These are phyloP conservation scores for Martensiomyces pterosporus DNA, from an alignment of 192 early-diverging fungal genomes.

Conservation along the genomic window DNA sequence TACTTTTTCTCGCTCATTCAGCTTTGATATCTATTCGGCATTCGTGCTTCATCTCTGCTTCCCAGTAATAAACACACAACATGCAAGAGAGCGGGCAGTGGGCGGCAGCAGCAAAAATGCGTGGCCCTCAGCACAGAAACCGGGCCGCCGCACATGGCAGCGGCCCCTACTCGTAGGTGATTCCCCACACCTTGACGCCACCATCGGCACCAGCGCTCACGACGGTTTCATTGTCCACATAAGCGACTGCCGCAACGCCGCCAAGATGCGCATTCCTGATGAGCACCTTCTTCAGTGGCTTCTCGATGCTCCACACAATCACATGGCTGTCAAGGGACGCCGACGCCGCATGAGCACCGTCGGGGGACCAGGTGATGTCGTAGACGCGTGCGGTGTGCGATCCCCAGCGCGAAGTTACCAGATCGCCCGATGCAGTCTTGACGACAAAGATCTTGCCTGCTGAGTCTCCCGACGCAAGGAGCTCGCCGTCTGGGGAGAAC, in stretches of 20 bases:
- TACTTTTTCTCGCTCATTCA: constrained; percentile 37
- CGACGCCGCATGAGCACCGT: constrained; percentile 69
- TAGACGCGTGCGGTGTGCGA: constrained; percentile 88
- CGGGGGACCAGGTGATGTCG: constrained; percentile 72
- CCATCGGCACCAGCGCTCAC: constrained; percentile 80
- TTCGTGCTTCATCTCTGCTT: no score
- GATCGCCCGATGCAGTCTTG: constrained; percentile 51
- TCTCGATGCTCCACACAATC: constrained; percentile 82
- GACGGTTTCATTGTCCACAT: constrained; percentile 62
- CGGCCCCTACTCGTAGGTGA: constrained; percentile 16
- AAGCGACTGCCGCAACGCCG: constrained; percentile 68
- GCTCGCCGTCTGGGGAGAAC: constrained; percentile 66
- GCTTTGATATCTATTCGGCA: no score
- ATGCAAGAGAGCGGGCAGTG: no score
- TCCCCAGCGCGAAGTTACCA: constrained; percentile 71
- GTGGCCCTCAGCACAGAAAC: no score
- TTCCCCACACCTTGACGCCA: constrained; percentile 67
- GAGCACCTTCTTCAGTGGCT: constrained; percentile 68
- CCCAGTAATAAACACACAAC: no score
- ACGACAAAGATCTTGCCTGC: constrained; percentile 77
- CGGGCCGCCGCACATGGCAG: no score
- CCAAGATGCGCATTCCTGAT: constrained; percentile 83
- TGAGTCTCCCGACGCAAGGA: constrained; percentile 79
- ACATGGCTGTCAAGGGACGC: constrained; percentile 86
- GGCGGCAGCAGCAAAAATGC: no score